Base-by-base conservation (phyloP, 2,329 filamentous ascomycete genomes). In the Epichloe brachyelytri region DNA sequence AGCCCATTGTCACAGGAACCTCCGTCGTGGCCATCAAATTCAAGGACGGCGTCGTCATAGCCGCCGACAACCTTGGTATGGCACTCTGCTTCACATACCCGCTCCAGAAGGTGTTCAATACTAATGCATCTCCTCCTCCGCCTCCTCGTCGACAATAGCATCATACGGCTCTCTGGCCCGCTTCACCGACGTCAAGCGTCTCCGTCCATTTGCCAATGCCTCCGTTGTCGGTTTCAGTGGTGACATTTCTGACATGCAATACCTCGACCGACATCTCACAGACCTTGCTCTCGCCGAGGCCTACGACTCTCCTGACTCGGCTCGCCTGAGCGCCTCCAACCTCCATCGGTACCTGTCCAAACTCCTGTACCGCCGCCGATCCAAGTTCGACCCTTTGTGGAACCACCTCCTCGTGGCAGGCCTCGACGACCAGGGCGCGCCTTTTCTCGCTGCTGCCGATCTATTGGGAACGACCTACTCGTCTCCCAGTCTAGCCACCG, bases 221-320 rank as follows among this genome's bases (percentile, higher is more conserved):
- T 83, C 88, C 33, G 80, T 97, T 54, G 78, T 98, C 64, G 93
- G 93, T 62, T 95, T 97, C 72, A 88, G 89, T 68, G 93, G 93
- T 68, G 93, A 98, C 74, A 85, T 98, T 61, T 95, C 88, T 57
- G 93, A 98, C 75, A 97, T 98, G 93, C 93, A 98, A 76, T 94
- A 94, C 75, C 82, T 98, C 59, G 86, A 95, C 79, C 84, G 93
- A 60, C 82, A 95, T 63, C 84, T 98, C 60, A 84, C 79, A 64
- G 85, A 87, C 56, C 85, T 97, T 61, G 82, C 86, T 66, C 88
- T 94, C 68, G 79, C 85, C 67, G 90, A 97, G 76, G 85, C 88
- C 65, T 97, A 98, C 76, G 78, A 68, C 58, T 65, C 67, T 41
- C 62, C 67, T 54, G 61, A 64, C 54, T 55, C 60, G 51, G 59